These are phyloP conservation scores for Pichia ethanolica DNA, from an alignment of 805 yeast genomes.

Conservation along the genomic window DNA sequence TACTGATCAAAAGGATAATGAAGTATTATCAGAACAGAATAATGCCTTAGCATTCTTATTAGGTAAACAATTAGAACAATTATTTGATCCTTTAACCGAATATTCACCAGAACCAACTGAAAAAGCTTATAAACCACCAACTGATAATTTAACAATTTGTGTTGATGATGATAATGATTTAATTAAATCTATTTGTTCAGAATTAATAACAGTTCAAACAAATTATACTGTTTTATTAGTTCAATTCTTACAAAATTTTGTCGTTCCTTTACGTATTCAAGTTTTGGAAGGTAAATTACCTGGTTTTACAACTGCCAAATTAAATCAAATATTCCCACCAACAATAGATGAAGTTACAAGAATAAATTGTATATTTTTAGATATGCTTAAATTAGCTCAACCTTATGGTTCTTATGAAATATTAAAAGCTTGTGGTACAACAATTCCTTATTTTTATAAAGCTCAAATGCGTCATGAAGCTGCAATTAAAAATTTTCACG, in stretches of 20 bases:
- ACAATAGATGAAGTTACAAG: constrained; percentile 92
- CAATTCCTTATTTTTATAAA: constrained; percentile 85
- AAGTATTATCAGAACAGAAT: constrained; percentile 41
- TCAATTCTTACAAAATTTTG: constrained; percentile 65
- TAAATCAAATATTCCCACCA: constrained; percentile 84
- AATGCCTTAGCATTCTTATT: constrained; percentile 67
- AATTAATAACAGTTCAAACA: constrained; percentile 64
- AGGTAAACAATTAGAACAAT: constrained; percentile 81
- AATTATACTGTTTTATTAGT: constrained; percentile 67
- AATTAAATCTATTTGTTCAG: constrained; percentile 51
- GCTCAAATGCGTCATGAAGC: constrained; percentile 94
- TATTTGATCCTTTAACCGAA: constrained; percentile 85
- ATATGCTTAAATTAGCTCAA: constrained; percentile 59
- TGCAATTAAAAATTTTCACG: constrained; percentile 61
- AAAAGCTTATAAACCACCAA: constrained; percentile 58
- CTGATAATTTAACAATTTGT: background rate
- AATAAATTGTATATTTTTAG: constrained; percentile 77
- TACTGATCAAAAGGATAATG: constrained; percentile 25
- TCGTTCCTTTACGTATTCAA: constrained; percentile 69
- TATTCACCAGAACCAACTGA: constrained; percentile 89
- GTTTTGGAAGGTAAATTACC: constrained; percentile 51
- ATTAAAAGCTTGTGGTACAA: constrained; percentile 69
- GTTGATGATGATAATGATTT: constrained; percentile 23
- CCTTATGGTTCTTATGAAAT: constrained; percentile 71
- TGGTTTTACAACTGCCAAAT: constrained; percentile 50